Evolutionary conservation across 305 asterid species (phyloP), one percentile per base, ranked within the genome.

Genomic region (Rubia balearica): DNA sequence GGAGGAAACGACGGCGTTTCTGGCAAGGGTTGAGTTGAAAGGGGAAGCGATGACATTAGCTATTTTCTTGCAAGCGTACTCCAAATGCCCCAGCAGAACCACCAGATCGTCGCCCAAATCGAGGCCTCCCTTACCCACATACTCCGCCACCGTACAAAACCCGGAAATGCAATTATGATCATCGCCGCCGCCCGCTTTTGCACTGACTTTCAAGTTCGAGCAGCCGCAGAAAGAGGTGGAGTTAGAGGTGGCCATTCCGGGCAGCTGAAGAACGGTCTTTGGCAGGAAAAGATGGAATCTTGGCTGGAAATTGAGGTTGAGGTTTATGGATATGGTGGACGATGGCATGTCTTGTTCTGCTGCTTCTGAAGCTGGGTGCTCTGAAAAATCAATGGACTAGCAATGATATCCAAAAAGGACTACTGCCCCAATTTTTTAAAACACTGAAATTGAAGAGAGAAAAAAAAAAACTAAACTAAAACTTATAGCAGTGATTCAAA

Each of bases 41-140:
- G 98, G 98, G n/a, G 97, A 92, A 78, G 98, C 98, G 78, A 92
- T 95, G 42, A 92, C 91, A 73, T 92, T 91, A 59, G 91, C 90
- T 74, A 92, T 89, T 77, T 76, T 87, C 82, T 86, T 90, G 82
- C 88, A 92, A 76, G 98, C 97, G 70, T 80, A 92, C 79, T 82
- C 86, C 81, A 90, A 81, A 72, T 92, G 96, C 61, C 82, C 77
- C 33, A 77, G 82, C 82, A 92, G 66, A 68, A 88, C 72, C 36
- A 79, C 82, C 88, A 92, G 78, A 48, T 88, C 96, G 74, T 92
- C 96, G 76, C 89, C 84, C 71, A 83, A 88, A 45, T 88, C 80
- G 74, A 73, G 76, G 68, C 90, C 86, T 33, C 78, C 85, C 73
- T 81, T 82, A 0, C 90, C 93, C 83, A 88, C 74, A 62, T 71